These are phyloP conservation scores for Chamaecyparis obtusa DNA, from an alignment of 75 land plant genomes.

Conservation along the genomic window DNA sequence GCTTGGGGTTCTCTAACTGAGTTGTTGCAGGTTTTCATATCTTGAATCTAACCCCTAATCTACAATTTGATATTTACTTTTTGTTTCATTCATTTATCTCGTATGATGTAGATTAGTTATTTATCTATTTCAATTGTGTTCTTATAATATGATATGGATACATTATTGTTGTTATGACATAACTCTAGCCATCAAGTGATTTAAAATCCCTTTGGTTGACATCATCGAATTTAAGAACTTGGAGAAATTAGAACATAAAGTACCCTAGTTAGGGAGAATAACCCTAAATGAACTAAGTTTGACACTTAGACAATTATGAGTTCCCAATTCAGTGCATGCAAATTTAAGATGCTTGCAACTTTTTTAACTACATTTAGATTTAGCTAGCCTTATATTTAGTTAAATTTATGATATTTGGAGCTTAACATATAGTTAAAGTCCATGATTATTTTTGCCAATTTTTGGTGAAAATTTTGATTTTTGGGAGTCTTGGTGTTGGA, in stretches of 20 bases:
- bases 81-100: not conserved
- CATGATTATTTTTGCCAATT: not conserved
- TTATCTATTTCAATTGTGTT: not conserved
- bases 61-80: not conserved
- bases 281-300: not conserved
- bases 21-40: too few species aligned
- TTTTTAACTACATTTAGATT: too few species aligned
- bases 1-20: too few species aligned
- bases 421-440: not conserved
- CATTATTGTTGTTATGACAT: not conserved
- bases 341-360: not conserved
- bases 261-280: too few species aligned
- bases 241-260: not conserved
- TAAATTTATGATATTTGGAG: not conserved
- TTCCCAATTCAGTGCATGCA: not conserved
- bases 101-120: not conserved
- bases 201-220: not conserved
- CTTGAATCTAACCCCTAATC: too few species aligned
- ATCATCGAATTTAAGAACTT: not conserved
- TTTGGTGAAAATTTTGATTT: not conserved
- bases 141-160: not conserved
- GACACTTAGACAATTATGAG: not conserved
- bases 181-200: not conserved
- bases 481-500: too few species aligned
- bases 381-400: not conserved